Conservation (phyloP, 1,139 yeast genomes). For the Blastobotrys ciferrii region DNA sequence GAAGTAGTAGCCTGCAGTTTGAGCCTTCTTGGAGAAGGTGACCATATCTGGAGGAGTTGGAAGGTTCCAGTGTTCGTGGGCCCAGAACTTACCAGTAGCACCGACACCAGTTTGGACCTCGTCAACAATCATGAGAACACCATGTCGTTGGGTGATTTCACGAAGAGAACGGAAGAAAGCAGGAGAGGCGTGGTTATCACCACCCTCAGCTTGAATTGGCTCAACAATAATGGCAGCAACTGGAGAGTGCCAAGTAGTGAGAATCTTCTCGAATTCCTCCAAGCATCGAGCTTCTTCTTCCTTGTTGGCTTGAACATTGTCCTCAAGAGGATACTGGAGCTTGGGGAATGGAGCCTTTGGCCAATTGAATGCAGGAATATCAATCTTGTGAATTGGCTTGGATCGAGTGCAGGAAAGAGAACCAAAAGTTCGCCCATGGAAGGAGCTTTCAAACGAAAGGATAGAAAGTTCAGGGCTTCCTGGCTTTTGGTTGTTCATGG, state of each 20-base stretch:
- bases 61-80: constrained; percentile 77
- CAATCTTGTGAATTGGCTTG: constrained; percentile 80
- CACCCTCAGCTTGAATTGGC: constrained; percentile 86
- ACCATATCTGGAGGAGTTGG: constrained; percentile 76
- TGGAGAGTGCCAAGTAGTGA: constrained; percentile 58
- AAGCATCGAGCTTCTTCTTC: constrained; percentile 70
- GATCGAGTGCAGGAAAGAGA: constrained; percentile 76
- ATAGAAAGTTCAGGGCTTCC: constrained; percentile 74
- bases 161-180: constrained; percentile 76
- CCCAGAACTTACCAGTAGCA: constrained; percentile 84
- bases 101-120: constrained; percentile 90
- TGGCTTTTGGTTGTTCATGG: constrained; percentile 68
- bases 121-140: constrained; percentile 69
- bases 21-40: constrained; percentile 82
- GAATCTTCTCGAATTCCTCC: constrained; percentile 52
- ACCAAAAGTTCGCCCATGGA: constrained; percentile 84
- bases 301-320: constrained; percentile 52
- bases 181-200: constrained; percentile 79
- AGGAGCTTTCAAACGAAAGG: constrained; percentile 67
- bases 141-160: constrained; percentile 64
- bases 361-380: constrained; percentile 82
- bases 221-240: constrained; percentile 76
- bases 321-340: constrained; percentile 68
- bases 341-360: constrained; percentile 82
- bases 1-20: constrained; percentile 82